These are phyloP conservation scores for Flaveria floridana DNA, from an alignment of 140 eudicot genomes.

Conservation along the genomic window DNA sequence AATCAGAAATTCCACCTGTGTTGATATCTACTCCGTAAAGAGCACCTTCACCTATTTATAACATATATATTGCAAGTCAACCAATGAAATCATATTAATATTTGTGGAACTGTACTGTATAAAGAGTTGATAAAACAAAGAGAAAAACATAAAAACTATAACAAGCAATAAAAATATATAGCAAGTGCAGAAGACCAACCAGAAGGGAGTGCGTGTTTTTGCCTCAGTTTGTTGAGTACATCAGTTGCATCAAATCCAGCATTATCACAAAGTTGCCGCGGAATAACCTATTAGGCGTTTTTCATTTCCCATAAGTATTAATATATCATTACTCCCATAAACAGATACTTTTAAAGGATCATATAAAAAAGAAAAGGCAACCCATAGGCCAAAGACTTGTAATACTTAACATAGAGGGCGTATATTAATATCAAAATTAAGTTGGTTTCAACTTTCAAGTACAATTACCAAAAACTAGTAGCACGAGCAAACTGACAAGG, in stretches of 20 bases:
- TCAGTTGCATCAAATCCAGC: constrained; percentile 99
- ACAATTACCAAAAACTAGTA: not conserved
- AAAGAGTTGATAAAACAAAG: not conserved
- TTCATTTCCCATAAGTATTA: not conserved
- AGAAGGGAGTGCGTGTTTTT: constrained; percentile 86
- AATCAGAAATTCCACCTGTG: constrained; percentile 95
- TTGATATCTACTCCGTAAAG: constrained; percentile 95
- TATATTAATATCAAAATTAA: not conserved
- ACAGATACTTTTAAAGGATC: no score
- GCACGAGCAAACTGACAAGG: not conserved
- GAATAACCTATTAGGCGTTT: constrained; percentile 65
- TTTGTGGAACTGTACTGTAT: no score
- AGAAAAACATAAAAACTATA: not conserved
- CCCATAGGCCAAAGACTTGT: no score
- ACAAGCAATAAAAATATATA: not conserved
- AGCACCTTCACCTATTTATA: constrained; percentile 82
- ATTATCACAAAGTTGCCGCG: constrained; percentile 93
- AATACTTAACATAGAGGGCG: no score
- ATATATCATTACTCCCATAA: not conserved
- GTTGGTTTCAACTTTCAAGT: constrained; percentile 9
- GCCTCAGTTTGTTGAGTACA: constrained; percentile 90
- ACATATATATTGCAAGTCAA: no score
- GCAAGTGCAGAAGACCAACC: constrained; percentile 45
- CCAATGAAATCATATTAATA: no score
- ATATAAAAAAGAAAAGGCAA: no score